These are phyloP conservation scores for Drechslerella coelobrocha DNA, from an alignment of 2,329 filamentous ascomycete species.

Conservation along the genomic window DNA sequence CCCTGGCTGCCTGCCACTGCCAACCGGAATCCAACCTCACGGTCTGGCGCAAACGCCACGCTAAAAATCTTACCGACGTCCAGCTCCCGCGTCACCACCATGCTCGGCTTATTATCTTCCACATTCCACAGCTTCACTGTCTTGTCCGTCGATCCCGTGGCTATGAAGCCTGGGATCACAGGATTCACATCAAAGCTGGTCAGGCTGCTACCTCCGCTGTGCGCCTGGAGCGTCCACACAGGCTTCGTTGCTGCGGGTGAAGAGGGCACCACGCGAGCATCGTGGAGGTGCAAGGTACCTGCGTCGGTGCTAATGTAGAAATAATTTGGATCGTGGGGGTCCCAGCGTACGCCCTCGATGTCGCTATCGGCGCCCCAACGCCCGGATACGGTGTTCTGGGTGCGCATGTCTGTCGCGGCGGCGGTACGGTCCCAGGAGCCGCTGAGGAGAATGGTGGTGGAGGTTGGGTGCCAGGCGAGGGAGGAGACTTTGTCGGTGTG, in stretches of 20 bases:
- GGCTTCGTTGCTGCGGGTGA: slow-evolving; percentile 79
- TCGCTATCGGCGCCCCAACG: slow-evolving; percentile 95
- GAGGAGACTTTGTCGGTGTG: slow-evolving; percentile 93
- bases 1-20: slow-evolving; percentile 95
- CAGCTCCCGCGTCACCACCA: slow-evolving; percentile 89
- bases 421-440: slow-evolving; percentile 95
- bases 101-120: slow-evolving; percentile 72
- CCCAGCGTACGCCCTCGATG: slow-evolving; percentile 90
- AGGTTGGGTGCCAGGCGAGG: slow-evolving; percentile 86
- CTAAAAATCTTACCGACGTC: slow-evolving; percentile 96
- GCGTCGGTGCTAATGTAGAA: slow-evolving; percentile 96
- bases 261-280: slow-evolving; percentile 72
- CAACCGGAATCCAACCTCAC: slow-evolving; percentile 87
- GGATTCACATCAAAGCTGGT: slow-evolving; percentile 93
- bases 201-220: slow-evolving; percentile 76
- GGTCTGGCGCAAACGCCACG: slow-evolving; percentile 85
- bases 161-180: slow-evolving; percentile 88
- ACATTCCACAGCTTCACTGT: slow-evolving; percentile 98
- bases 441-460: slow-evolving; percentile 86
- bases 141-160: slow-evolving; percentile 90
- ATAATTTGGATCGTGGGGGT: slow-evolving; percentile 88
- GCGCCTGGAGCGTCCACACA: slow-evolving; percentile 92
- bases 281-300: slow-evolving; percentile 90
- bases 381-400: slow-evolving; percentile 75
- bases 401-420: slow-evolving; percentile 94